Evolutionary conservation across 1,284 basidiomycete species (phyloP), one percentile per base, ranked within the genome.

Genomic region (Abortiporus biennis): DNA sequence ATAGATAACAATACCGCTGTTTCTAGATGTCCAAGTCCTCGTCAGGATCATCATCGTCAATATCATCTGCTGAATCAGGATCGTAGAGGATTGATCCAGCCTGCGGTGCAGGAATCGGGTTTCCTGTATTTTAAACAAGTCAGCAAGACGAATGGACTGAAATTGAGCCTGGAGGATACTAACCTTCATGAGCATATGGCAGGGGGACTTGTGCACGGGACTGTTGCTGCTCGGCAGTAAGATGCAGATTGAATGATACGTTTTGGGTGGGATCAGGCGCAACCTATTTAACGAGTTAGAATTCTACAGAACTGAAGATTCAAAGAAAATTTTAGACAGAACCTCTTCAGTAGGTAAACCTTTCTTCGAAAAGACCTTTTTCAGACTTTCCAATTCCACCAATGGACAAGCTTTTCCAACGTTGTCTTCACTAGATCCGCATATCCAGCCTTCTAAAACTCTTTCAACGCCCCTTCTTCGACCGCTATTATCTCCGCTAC

Each of bases 41-140:
- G 53, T 92, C 89, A 16, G 89, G 89, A 66, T 92, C 89, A 42
- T 92, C 90, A 43, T 91, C 89, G 53, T 92, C 89, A 37, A 91
- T 74, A 52, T 92, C 90, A 55, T 92, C 89, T 24, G 85, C 89
- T 15, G 87, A 89, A 56, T 92, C 89, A 13, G 90, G 88, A 52
- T 90, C 85, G 48, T 92, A 92, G 42, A 75, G 58, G 27, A 81
- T 80, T 12, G 66, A 65, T 6, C 65, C 67, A 13, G 56, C 43
- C 8, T 45, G 36, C 19, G 35, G 40, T 42, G 32, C 42, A 42
- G 38, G 22, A 44, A 30, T 35, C 21, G 25, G 36, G 8, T 38
- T 24, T 5, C 37, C 37, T 38, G 9, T n/a, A 16, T n/a, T n/a
- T n/a, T 11, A 20, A 12, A 21, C 11, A 37, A 5, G 36, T 13